A percentile compares a stretch with the other conserved stretches of the same genome.
These are phyloP conservation scores for Corylus heterophylla DNA, from an alignment of 306 rosid species.

Conservation along the genomic window DNA sequence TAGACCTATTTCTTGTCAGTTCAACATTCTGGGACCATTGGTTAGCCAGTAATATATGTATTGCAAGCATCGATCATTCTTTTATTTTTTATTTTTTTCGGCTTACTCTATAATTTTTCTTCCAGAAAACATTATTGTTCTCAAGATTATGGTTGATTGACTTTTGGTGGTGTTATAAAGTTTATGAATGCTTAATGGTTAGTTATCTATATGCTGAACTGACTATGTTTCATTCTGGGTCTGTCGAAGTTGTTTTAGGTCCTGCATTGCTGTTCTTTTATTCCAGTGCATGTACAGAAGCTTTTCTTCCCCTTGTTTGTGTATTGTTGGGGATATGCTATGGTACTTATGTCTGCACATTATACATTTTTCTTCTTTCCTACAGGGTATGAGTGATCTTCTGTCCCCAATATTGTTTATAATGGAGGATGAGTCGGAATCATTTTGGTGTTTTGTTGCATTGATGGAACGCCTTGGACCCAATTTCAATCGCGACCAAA, in stretches of 20 bases:
- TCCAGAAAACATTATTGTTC: not conserved
- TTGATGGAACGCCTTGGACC: slow-evolving; percentile 97
- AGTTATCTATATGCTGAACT: not conserved
- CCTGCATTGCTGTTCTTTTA: not conserved
- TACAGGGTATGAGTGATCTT: slow-evolving; percentile 98
- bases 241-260: not conserved
- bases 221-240: not conserved
- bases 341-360: not conserved
- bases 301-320: not conserved
- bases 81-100: not conserved
- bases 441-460: slow-evolving; percentile 98
- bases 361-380: slow-evolving; percentile 25
- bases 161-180: not conserved
- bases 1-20: not conserved
- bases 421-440: slow-evolving; percentile 82
- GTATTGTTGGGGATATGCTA: not conserved
- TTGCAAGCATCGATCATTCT: not conserved
- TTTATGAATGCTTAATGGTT: not conserved
- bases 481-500: slow-evolving; percentile 97
- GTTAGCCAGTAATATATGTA: not conserved
- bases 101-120: not conserved
- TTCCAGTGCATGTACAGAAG: not conserved
- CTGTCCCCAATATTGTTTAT: slow-evolving; percentile 89
- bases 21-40: not conserved
- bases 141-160: not conserved